Evolutionary conservation across 257 asterid species (phyloP).

Genomic region (Solanum habrochaites): DNA sequence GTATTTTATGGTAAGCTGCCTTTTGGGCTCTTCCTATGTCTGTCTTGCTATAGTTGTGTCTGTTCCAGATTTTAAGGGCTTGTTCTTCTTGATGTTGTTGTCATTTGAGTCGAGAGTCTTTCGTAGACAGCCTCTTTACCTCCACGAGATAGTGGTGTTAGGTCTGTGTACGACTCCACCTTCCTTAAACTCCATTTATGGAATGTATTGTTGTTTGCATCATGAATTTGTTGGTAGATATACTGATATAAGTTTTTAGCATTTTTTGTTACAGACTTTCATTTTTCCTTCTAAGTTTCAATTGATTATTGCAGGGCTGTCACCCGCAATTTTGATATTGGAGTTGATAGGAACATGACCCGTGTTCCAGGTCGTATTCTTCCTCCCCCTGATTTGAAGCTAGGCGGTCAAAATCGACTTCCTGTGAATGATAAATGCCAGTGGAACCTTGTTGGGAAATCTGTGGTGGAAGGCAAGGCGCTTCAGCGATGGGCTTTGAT

Average conservation of each 20-base stretch:
- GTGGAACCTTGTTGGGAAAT: constrained; percentile 48
- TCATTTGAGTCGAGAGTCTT: background rate
- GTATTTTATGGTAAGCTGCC: background rate
- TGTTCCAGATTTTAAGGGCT: background rate
- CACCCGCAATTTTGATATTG: constrained; percentile 26
- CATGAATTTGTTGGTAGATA: background rate
- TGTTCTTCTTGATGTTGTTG: background rate
- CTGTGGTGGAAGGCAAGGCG: constrained; percentile 27
- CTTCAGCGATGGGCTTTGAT: constrained; percentile 58
- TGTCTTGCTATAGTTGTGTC: background rate
- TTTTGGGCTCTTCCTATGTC: background rate
- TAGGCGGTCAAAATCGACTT: constrained; percentile 29
- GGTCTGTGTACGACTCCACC: background rate
- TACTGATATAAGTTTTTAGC: background rate
- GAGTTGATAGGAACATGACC: constrained; percentile 41
- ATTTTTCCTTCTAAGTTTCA: background rate
- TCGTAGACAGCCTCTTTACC: background rate
- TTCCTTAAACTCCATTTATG: background rate
- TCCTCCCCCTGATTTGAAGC: constrained; percentile 45
- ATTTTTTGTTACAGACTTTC: background rate
- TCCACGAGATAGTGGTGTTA: background rate
- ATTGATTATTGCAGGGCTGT: constrained; percentile 19
- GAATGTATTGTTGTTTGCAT: too few relatives aligned
- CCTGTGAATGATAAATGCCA: constrained; percentile 34
- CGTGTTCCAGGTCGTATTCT: constrained; percentile 43